Percentiles rank a stretch among this genome's conserved stretches.
phyloP scores from a whole-genome alignment of 208 protist genomes.

The Trypanosoma platydactyli region DNA sequence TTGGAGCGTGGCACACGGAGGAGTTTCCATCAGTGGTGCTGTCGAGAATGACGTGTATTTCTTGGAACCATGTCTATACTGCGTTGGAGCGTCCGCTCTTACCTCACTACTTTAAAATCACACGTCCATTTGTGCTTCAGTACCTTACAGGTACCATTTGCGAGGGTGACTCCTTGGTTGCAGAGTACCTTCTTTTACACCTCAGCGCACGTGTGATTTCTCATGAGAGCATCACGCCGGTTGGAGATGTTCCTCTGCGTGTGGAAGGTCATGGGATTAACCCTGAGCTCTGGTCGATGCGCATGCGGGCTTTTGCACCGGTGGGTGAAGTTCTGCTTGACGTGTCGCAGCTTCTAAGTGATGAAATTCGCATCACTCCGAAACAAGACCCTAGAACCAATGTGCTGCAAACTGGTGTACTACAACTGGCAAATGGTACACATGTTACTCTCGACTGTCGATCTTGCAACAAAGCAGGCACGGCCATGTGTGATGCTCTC shows the following conservation, averaged over 20 bases:
- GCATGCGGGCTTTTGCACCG: slow-evolving; percentile 44
- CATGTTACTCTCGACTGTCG: slow-evolving; percentile 77
- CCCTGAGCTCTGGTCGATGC: slow-evolving; percentile 39
- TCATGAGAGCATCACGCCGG: slow-evolving; percentile 49
- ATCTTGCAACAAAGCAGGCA: slow-evolving; percentile 21
- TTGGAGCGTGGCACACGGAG: slow-evolving; percentile 52
- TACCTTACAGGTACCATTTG: slow-evolving; percentile 44
- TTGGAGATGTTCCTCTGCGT: slow-evolving; percentile 81
- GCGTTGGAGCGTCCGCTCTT: slow-evolving; percentile 25
- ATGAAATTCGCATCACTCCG: slow-evolving; percentile 32
- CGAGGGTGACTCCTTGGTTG: slow-evolving; percentile 52
- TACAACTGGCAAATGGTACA: slow-evolving; percentile 83
- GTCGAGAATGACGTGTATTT: slow-evolving; percentile 47
- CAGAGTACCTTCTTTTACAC: slow-evolving; percentile 77
- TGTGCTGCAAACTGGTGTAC: slow-evolving; percentile 57
- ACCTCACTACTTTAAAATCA: slow-evolving; percentile 12
- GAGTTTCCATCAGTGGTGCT: slow-evolving; percentile 43
- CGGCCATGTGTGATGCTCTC: slow-evolving; percentile 45
- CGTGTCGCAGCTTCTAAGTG: slow-evolving; percentile 12
- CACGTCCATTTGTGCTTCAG: slow-evolving; percentile 15
- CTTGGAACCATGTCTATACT: slow-evolving; percentile 24
- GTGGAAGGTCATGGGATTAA: slow-evolving; percentile 31
- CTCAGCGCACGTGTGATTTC: slow-evolving; percentile 50
- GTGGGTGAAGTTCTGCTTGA: slow-evolving; percentile 58
- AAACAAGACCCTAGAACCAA: slow-evolving; percentile 52